Evolutionary conservation across 2,329 filamentous ascomycete genomes (phyloP), one percentile per base, ranked within the genome.

Genomic region (Pyrenophora tritici-repentis): DNA sequence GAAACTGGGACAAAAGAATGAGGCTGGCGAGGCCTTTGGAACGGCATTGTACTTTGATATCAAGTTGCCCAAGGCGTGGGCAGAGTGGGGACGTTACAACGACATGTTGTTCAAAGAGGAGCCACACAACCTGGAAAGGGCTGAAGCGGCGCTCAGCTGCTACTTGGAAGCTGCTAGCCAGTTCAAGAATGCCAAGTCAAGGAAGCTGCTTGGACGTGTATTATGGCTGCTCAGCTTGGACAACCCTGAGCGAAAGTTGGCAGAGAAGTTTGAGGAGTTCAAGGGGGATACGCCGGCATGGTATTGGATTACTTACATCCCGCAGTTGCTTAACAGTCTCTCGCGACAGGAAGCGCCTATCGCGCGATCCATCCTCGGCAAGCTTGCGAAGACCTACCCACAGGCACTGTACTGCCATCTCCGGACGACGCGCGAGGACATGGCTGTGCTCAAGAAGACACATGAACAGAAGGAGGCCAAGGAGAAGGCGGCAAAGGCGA

Each of bases 271-370:
- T 61, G 91, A 96, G 59, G 90, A 93, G 62, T 99, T 94, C 78
- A 97, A 97, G 79, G 94, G 94, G 43, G 95, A 99, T 63, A 96
- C 91, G 2, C 91, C 92, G 0, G 91, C 96, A 10, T 99, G 94
- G 94, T 99, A 97, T 76, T 99, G 94, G 94, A 97, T 97, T 62
- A 97, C 93, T 0, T 99, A 96, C 72, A 97, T 99, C 58, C 94
- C 94, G 14, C 94, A 99, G 74, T 82, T 99, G 35, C 84, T 99
- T 26, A 93, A 91, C 36, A 94, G 93, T 44, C 81, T 99, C 42
- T 90, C 90, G 2, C 88, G 97, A 68, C 92, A 93, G 63, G 95
- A 99, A 74, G 93, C 91, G 10, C 86, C 86, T 4, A 88, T 95
- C 40, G 90, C 93, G 37, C 89, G 94, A 70, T 84, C 85, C 42